Conservation (phyloP, 2,329 filamentous ascomycete species). For the Ophiostoma quercus region DNA sequence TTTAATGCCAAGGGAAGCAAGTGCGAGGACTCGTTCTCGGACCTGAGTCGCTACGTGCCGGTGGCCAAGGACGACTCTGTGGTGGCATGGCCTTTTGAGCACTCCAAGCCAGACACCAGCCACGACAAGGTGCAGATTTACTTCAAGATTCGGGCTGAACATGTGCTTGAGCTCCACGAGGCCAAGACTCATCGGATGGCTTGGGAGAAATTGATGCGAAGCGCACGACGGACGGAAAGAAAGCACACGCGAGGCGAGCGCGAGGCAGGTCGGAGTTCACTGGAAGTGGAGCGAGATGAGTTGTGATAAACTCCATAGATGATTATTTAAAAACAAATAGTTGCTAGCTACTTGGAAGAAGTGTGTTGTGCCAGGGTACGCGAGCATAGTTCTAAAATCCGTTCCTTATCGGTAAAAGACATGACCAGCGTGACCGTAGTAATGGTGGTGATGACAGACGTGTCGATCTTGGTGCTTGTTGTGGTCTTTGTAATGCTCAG, state of each 20-base stretch:
- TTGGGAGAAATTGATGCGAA: neutral
- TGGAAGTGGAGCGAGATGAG: no score
- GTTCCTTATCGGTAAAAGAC: neutral
- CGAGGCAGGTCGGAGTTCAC: neutral
- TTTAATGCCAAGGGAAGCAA: no score
- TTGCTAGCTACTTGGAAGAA: neutral
- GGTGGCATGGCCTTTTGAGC: conserved; percentile 31
- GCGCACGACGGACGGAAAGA: neutral
- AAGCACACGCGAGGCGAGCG: neutral
- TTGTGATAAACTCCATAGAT: no score
- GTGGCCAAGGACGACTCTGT: conserved; percentile 20
- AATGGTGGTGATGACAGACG: no score
- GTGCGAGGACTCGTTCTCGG: no score
- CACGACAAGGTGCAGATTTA: conserved; percentile 26
- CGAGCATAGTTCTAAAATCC: neutral
- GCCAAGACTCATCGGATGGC: neutral
- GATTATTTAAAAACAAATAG: no score
- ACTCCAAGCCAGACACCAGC: conserved; percentile 28
- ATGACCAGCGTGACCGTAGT: no score
- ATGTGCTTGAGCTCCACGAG: neutral
- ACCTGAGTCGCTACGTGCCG: no score
- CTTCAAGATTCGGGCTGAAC: no score
- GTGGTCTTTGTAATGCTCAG: no score
- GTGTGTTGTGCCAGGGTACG: neutral
- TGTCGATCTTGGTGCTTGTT: no score